Base-by-base conservation (phyloP, 257 asterid species). In the Salvia rosmarinus region DNA sequence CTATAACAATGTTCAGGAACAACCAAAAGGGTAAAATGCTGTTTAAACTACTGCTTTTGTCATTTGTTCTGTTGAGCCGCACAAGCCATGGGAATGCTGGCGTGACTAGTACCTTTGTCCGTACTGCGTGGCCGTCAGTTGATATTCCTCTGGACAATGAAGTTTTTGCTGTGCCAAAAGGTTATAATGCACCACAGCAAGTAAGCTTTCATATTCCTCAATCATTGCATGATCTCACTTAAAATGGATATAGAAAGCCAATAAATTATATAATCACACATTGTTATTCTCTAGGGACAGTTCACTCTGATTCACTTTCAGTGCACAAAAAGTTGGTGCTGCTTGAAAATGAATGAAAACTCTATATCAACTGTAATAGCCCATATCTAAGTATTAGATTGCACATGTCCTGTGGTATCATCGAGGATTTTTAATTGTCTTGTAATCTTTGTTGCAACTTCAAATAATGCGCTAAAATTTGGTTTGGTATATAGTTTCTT, bases 111-210 rank as follows among this genome's bases (percentile, higher is more conserved):
- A 28, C 79, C 64, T 91, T 83, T 70, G 72, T 86, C 67, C 96
- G 97, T 76, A 73, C 85, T 6, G 87, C 85, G 79, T 91, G 85
- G 86, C 96, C 97, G 14, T 84, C 96, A 20, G 62, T 82, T 44
- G 96, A 91, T 80, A 91, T 89, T 75, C 92, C 97, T 60, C 85
- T 91, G 52, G 95, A 85, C 46, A 74, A 91, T 75, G 83, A 89
- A 76, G 91, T 72, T 28, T 87, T 91, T 78, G 90, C 87, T 59
- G 79, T 85, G 76, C 97, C 97, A 62, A 68, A 80, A 75, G 97
- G 97, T 54, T 61, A 82, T 47, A 91, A 91, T 76, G 95, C 91
- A 12, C 96, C 97, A 30, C 97, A 91, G 74, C 97, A 91, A 83
- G 97, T 91, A 82, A 84, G 95, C 40, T 46, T 72, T 46, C 10